These are phyloP conservation scores for Conoideocrella luteorostrata DNA, from an alignment of 2,329 filamentous ascomycete species.

Conservation along the genomic window DNA sequence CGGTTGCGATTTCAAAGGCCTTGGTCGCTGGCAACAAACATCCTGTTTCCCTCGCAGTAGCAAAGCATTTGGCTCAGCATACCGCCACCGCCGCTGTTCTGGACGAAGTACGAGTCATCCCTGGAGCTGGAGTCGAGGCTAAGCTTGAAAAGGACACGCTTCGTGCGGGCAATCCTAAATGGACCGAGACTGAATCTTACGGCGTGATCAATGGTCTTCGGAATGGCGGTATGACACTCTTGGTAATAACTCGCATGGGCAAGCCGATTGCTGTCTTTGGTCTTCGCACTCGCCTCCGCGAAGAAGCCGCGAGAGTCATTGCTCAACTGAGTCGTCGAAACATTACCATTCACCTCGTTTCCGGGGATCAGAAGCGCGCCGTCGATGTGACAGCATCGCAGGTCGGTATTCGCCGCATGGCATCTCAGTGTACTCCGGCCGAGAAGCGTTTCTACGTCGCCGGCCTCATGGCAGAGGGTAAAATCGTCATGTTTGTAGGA, in stretches of 20 bases:
- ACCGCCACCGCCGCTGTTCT: constrained; percentile 11
- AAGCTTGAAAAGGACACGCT: constrained; percentile 21
- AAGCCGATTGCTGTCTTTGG: constrained; percentile 40
- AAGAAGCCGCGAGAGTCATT: constrained; percentile 38
- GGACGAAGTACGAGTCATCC: constrained; percentile 26
- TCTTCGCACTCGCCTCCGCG: constrained; percentile 30
- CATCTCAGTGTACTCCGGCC: constrained; percentile 40
- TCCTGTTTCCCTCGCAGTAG: constrained; percentile 43
- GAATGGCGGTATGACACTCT: constrained; percentile 18
- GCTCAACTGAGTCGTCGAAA: constrained; percentile 35
- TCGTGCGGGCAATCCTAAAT: constrained; percentile 39
- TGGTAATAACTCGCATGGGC: constrained; percentile 19
- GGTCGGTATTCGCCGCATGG: constrained; percentile 31
- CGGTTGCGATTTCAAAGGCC: constrained; percentile 19
- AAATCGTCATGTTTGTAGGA: constrained; percentile 49
- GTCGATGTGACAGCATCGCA: constrained; percentile 43
- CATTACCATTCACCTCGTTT: constrained; percentile 49
- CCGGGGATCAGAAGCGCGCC: constrained; percentile 46
- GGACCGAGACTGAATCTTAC: constrained; percentile 26
- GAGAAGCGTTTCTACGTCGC: constrained; percentile 50
- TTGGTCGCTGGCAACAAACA: constrained; percentile 37
- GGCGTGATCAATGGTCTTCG: constrained; percentile 15
- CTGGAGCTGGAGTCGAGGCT: constrained; percentile 35
- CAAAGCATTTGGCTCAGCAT: constrained; percentile 28
- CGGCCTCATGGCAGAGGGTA: constrained; percentile 24